A percentile compares a stretch with the other conserved stretches of the same genome.
These are phyloP conservation scores for Macrophomina tecta DNA, from an alignment of 2,329 filamentous ascomycete species.

Conservation along the genomic window DNA sequence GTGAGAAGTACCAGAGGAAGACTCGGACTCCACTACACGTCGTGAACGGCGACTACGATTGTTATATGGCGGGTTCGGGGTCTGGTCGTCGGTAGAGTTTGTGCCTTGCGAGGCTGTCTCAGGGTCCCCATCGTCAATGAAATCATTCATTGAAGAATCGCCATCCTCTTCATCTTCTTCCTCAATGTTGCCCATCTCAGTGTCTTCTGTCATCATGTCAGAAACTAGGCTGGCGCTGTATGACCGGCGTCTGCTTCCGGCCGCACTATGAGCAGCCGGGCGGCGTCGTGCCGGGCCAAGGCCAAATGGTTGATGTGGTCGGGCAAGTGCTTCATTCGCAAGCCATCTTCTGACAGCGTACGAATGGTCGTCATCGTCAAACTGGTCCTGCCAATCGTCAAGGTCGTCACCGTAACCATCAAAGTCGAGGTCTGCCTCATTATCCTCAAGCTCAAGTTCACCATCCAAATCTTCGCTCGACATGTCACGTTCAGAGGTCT, in stretches of 20 bases:
- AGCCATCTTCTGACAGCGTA: constrained; percentile 31
- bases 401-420: constrained; percentile 39
- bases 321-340: constrained; percentile 41
- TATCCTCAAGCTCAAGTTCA: constrained; percentile 50
- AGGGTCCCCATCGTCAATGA: constrained; percentile 44
- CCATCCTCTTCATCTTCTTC: constrained; percentile 49
- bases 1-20: constrained; percentile 43
- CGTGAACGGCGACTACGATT: constrained; percentile 38
- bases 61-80: constrained; percentile 38
- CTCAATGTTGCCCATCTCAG: constrained; percentile 49
- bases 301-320: constrained; percentile 38
- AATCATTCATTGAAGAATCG: constrained; percentile 51
- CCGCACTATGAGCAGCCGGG: constrained; percentile 49
- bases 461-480: constrained; percentile 35
- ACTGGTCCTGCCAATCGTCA: constrained; percentile 41
- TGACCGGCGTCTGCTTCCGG: constrained; percentile 45
- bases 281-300: constrained; percentile 37
- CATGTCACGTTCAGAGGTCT: constrained; percentile 42
- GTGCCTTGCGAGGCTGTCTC: constrained; percentile 36
- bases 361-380: constrained; percentile 36
- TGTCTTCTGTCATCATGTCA: constrained; percentile 45
- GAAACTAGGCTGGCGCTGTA: constrained; percentile 49
- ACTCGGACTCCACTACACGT: constrained; percentile 48
- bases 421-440: constrained; percentile 34
- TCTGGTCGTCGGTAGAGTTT: constrained; percentile 40